Conservation (phyloP, 1,284 basidiomycete genomes). For the Bondarzewia mesenterica region DNA sequence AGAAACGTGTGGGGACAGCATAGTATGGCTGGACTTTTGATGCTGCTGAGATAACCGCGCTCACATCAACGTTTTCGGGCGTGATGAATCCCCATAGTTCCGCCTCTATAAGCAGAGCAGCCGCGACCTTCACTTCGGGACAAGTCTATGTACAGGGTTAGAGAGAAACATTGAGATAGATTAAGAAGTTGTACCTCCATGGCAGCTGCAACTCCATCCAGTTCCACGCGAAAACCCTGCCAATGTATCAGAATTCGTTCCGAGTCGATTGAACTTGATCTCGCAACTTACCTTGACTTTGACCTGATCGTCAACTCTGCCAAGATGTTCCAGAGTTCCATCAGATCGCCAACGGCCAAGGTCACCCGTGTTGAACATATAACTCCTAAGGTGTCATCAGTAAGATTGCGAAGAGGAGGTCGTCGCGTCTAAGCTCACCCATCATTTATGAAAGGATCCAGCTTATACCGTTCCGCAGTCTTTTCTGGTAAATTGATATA, state of each 20-base stretch:
- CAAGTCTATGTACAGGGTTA: constrained; percentile 26
- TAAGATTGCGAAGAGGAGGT: background rate
- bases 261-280: background rate
- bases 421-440: constrained; percentile 26
- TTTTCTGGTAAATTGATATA: constrained; percentile 48
- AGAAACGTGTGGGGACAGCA: constrained; percentile 41
- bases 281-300: constrained; percentile 42
- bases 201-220: constrained; percentile 50
- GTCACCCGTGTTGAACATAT: constrained; percentile 57
- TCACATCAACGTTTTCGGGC: constrained; percentile 30
- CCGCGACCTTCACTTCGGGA: constrained; percentile 35
- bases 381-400: constrained; percentile 24
- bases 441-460: constrained; percentile 42
- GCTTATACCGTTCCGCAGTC: constrained; percentile 41
- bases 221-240: constrained; percentile 53
- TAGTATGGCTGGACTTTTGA: constrained; percentile 50
- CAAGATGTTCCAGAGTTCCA: constrained; percentile 46
- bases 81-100: constrained; percentile 50
- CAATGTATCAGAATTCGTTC: background rate
- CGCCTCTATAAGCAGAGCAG: constrained; percentile 41
- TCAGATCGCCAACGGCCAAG: constrained; percentile 45
- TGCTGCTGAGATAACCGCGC: constrained; percentile 33
- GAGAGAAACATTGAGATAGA: constrained; percentile 1
- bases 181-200: constrained; percentile 38
- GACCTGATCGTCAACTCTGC: constrained; percentile 46